Base-by-base conservation (phyloP, 352 stramenopile species). In the Globisporangium parvum region DNA sequence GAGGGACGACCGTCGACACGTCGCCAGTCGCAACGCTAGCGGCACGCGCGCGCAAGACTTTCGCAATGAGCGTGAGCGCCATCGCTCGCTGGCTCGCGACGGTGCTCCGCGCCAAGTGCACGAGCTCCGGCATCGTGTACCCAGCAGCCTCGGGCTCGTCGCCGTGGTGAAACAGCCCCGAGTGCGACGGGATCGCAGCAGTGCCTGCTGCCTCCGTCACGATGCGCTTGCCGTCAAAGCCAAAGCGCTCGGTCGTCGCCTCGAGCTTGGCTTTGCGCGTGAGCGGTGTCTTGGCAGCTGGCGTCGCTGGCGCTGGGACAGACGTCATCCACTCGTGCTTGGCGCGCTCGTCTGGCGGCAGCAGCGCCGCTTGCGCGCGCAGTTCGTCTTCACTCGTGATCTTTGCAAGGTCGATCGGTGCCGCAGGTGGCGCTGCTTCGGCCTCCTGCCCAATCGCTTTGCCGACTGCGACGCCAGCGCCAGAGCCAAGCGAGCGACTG, bases 301-400 rank as follows among this genome's bases (percentile, higher is more conserved):
- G 40, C 10, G 20, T 1, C 20, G 50, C 9, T 8, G 49, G n/a
- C 24, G 55, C 20, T 0, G 57, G 17, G 1, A 70, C 53, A 0
- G 59, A 61, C 39, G 77, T 64, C 50, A 89, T 94, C 84, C 84
- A 94, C 51, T 78, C 75, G 48, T 89, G 67, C 56, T 94, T 94
- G 18, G 75, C 75, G 1, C 80, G 72, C 54, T 94, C 81, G 53
- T 94, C 84, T 0, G 70, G 47, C 0, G 84, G 75, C 17, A 94
- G 57, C 15, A 71, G 47, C 37, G 77, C 62, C 1, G 69, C 49
- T 28, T 81, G 71, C 17, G 62, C 59, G 20, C 73, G 61, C 9
- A 94, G 57, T 18, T 91, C 69, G 26, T 85, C 75, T 45, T 94
- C 84, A 2, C 63, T 91, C 56, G 72, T 63, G 37, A 91, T 84